Conservation (phyloP, 371 early-diverging fungal species). For the Mortierella sp. region DNA sequence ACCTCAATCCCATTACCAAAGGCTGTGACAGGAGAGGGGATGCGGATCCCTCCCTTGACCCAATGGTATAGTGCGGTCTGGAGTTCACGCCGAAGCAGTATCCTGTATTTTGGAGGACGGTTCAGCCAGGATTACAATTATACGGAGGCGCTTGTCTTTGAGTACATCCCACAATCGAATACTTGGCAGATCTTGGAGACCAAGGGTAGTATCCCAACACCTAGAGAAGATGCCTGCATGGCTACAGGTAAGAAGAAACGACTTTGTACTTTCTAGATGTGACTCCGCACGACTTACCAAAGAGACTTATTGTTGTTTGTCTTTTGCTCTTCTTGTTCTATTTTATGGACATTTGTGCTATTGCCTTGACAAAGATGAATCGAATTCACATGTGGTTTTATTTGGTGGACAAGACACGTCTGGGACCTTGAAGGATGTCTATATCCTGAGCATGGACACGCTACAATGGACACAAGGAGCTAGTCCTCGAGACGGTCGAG, state of each 20-base stretch:
- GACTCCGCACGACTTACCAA: not conserved
- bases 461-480: constrained; percentile 20
- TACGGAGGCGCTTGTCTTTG: constrained; percentile 14
- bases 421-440: constrained; percentile 14
- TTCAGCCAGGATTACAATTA: not conserved
- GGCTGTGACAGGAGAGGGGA: constrained; percentile 9
- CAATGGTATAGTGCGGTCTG: constrained; percentile 31
- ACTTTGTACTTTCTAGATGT: not conserved
- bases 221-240: constrained; percentile 34
- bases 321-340: not conserved
- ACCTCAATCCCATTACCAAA: not conserved
- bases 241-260: constrained; percentile 17
- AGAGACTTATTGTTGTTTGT: not conserved
- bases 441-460: constrained; percentile 25
- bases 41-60: not conserved
- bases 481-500: not conserved
- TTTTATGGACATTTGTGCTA: not conserved
- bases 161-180: constrained; percentile 20
- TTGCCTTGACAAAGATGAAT: constrained; percentile 7
- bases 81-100: constrained; percentile 17
- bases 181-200: constrained; percentile 18
- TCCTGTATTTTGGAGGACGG: constrained; percentile 37
- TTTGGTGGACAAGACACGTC: constrained; percentile 25
- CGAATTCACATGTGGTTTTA: constrained; percentile 7
- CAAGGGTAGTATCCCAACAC: constrained; percentile 17